Percentiles rank a stretch among this genome's conserved stretches.
Conservation (phyloP, 805 yeast genomes). For the Alloascoidea hylecoeti region DNA sequence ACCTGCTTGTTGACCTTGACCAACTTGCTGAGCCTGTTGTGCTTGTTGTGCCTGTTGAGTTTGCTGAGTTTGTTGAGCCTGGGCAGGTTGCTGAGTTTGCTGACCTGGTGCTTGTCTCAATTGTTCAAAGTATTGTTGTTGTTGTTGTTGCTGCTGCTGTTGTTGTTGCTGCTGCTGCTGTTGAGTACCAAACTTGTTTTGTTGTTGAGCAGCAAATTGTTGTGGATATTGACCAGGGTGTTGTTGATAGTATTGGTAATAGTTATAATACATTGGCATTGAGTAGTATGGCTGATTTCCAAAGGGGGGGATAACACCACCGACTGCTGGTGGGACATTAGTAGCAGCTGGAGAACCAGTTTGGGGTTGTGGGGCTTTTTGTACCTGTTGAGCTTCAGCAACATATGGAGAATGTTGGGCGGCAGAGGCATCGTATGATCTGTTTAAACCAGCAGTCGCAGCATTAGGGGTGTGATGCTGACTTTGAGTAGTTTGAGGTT, state of each 20-base stretch:
- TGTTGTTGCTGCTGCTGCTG: slow-evolving; percentile 13
- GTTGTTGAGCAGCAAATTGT: slow-evolving; percentile 15
- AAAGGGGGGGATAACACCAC: slow-evolving; percentile 5
- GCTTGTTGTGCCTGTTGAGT: not conserved
- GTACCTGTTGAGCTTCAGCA: slow-evolving; percentile 15
- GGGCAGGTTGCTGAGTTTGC: slow-evolving; percentile 10
- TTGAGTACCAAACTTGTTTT: slow-evolving; percentile 10
- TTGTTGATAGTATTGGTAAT: slow-evolving; percentile 5
- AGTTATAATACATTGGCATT: slow-evolving; percentile 9
- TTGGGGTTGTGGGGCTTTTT: slow-evolving; percentile 9
- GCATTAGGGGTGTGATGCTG: slow-evolving; percentile 12
- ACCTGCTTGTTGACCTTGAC: not conserved
- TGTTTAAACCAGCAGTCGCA: slow-evolving; percentile 11
- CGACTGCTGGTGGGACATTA: slow-evolving; percentile 4
- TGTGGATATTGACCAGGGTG: slow-evolving; percentile 13
- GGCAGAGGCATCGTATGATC: slow-evolving; percentile 9
- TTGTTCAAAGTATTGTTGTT: slow-evolving; percentile 14
- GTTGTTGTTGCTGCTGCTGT: slow-evolving; percentile 15
- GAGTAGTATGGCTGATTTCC: slow-evolving; percentile 10
- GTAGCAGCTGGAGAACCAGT: slow-evolving; percentile 7
- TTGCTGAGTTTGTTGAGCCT: not conserved
- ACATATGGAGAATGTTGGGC: slow-evolving; percentile 19
- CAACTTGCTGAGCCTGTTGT: not conserved
- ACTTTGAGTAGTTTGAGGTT: slow-evolving; percentile 13
- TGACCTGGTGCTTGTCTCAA: slow-evolving; percentile 14